Base-by-base conservation (phyloP, 768 basidiomycete genomes). In the Panaeolus papilionaceus region DNA sequence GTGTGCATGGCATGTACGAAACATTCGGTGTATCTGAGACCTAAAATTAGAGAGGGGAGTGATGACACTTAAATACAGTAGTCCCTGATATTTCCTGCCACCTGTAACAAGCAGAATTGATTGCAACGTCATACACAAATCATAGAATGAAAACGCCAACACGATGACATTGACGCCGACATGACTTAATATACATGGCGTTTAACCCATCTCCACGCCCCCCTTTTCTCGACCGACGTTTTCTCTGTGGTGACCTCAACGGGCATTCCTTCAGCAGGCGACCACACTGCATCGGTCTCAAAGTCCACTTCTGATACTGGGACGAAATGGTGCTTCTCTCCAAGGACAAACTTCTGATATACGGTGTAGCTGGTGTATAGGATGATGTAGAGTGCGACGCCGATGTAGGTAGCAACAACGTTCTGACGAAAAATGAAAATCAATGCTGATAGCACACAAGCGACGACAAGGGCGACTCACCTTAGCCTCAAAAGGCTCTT, bases 201-300 rank as follows among this genome's bases (percentile, higher is more conserved):
- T 58, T 33, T 58, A 7, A 58, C 28, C 54, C 54, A 58, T 58
- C 54, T 33, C 54, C 26, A 58, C 4, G 14, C 3, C 6, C 11
- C 10, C 20, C 4, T 33, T 28, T 37, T 33, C 54, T 18, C 28
- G 2, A 7, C 16, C 14, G 5, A 20, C 6, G 14, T 18, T 47
- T 38, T 51, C 49, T 33, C 40, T 3, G 8, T 38, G 28, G 20
- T 20, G 18, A 51, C 20, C 18, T 47, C 79, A 20, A 79, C 77
- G 14, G 82, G 49, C 2, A 69, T 73, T 6, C 83, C 84, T 20
- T 83, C 84, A 9, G 85, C 86, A 0, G 76, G 75, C 8, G 74
- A 75, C 87, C 87, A 88, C 45, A 83, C 84, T 0, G 86, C 86
- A 67, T 85, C 82, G 3, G 83, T 87, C n/a, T 81, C 81, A 37